Conservation (phyloP, 1,139 yeast genomes). For the Geotrichum bryndzae region DNA sequence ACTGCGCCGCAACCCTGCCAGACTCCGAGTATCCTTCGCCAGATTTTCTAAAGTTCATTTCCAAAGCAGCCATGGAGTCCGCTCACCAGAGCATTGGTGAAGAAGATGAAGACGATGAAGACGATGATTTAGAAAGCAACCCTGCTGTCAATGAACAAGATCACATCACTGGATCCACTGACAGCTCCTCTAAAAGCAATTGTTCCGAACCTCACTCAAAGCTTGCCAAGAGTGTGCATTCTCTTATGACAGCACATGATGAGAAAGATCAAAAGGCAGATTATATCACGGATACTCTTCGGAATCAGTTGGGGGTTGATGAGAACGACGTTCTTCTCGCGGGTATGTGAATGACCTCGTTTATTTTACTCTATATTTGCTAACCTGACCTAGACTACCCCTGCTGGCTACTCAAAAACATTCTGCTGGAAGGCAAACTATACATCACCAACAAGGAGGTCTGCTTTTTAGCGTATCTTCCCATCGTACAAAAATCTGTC, state of each 20-base stretch:
- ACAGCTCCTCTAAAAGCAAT: background rate
- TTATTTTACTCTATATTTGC: background rate
- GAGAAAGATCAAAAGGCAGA: conserved; percentile 23
- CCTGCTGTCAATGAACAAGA: background rate
- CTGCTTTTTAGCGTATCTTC: conserved; percentile 77
- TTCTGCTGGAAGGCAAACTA: conserved; percentile 77
- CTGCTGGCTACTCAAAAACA: conserved; percentile 79
- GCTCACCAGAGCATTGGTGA: background rate
- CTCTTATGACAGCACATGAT: background rate
- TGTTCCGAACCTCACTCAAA: background rate
- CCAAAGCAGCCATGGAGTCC: conserved; percentile 8
- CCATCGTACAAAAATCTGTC: conserved; percentile 40
- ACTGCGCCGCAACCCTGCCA: conserved; percentile 9
- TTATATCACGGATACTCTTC: conserved; percentile 28
- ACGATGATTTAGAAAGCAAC: conserved; percentile 5
- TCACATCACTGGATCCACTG: background rate
- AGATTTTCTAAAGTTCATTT: conserved; percentile 10
- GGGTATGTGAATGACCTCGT: conserved; percentile 20
- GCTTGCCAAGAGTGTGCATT: conserved; percentile 8
- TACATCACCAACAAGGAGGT: conserved; percentile 62
- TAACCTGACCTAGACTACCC: conserved; percentile 40
- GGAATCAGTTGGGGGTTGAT: conserved; percentile 25
- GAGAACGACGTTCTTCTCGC: conserved; percentile 28
- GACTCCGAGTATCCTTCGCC: conserved; percentile 1
- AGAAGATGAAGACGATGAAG: conserved; percentile 20